phyloP scores from a whole-genome alignment of 768 basidiomycete species.

The Boletus tylopilopsis region DNA sequence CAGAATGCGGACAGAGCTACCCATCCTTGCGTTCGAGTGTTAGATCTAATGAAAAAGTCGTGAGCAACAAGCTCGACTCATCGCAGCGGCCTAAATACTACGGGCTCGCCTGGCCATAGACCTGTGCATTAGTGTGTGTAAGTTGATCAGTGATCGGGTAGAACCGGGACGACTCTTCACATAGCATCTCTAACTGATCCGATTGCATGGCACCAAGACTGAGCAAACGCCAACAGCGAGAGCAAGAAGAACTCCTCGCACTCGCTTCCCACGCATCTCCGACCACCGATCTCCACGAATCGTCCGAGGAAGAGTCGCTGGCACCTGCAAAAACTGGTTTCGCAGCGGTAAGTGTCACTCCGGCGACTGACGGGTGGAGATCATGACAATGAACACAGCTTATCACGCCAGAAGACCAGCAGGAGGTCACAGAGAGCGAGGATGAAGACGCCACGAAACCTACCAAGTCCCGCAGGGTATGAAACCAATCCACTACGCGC shows the following conservation, averaged over 20 bases:
- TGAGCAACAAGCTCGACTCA: no score
- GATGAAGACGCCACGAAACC: conserved; percentile 19
- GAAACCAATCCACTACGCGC: not conserved
- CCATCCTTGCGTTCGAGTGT: not conserved
- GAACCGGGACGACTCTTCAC: no score
- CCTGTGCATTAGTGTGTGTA: no score
- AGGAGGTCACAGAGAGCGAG: conserved; percentile 16
- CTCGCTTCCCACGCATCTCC: conserved; percentile 29
- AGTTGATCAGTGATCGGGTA: no score
- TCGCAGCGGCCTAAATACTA: no score
- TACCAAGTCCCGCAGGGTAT: conserved; percentile 23
- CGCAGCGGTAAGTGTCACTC: conserved; percentile 38
- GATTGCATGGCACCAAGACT: conserved; percentile 61
- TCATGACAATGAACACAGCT: conserved; percentile 36
- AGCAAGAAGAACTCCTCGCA: conserved; percentile 73
- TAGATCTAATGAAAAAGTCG: not conserved
- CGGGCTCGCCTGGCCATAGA: no score
- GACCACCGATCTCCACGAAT: conserved; percentile 13
- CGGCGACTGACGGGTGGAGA: conserved; percentile 4
- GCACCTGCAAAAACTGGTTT: conserved; percentile 33
- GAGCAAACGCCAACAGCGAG: conserved; percentile 85
- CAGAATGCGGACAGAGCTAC: not conserved
- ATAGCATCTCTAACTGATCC: no score
- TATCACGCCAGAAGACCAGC: conserved; percentile 33
- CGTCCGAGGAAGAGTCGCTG: conserved; percentile 39